Percentiles rank a stretch among this genome's conserved stretches.
phyloP scores from a whole-genome alignment of 1,284 basidiomycete species.

The Trametes polyzona region DNA sequence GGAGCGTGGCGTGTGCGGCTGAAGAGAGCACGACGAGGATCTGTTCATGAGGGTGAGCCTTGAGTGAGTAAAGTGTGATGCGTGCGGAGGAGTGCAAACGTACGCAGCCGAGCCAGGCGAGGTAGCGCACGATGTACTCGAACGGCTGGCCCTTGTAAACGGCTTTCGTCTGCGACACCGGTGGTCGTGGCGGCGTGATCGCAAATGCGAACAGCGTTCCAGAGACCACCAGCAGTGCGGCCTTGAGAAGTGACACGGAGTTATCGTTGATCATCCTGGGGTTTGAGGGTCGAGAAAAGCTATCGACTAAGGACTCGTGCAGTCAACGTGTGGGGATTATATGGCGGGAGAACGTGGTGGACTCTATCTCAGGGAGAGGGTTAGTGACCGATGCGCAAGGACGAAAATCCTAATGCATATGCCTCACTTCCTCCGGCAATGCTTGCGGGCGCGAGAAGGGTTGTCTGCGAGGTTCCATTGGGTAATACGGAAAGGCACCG shows the following conservation, averaged over 20 bases:
- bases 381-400: too few species aligned
- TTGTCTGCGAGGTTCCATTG: too few species aligned
- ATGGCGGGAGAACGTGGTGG: too few species aligned
- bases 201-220: not conserved
- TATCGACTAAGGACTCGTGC: too few species aligned
- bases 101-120: slow-evolving; percentile 12
- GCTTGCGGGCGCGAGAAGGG: too few species aligned
- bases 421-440: too few species aligned
- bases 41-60: not conserved
- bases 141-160: slow-evolving; percentile 13
- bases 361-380: too few species aligned
- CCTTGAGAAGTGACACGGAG: not conserved
- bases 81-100: not conserved
- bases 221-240: not conserved
- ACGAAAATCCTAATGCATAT: too few species aligned
- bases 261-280: too few species aligned
- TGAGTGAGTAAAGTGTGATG: not conserved
- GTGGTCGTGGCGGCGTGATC: not conserved
- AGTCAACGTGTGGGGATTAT: too few species aligned
- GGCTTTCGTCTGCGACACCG: not conserved
- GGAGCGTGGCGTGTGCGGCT: not conserved
- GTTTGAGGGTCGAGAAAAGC: too few species aligned
- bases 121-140: slow-evolving; percentile 10
- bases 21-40: not conserved
- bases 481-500: too few species aligned